Conservation (phyloP, 2,329 filamentous ascomycete species). For the Trichoderma gracile region DNA sequence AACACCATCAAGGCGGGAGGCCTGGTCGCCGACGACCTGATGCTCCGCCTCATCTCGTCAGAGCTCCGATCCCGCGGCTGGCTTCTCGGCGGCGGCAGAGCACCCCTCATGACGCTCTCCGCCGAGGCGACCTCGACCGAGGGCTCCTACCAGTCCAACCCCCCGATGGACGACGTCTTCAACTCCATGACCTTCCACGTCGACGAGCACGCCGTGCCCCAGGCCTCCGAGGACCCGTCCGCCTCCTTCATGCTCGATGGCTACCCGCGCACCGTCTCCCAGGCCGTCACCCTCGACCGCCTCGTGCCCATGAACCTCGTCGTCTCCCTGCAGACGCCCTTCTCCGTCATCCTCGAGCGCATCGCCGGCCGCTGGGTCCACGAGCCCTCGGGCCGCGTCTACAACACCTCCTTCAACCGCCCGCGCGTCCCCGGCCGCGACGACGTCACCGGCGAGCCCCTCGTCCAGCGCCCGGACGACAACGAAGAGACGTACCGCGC, state of each 20-base stretch:
- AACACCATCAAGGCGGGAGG: slow-evolving; percentile 82
- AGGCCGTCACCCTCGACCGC: slow-evolving; percentile 74
- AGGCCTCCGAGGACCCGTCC: slow-evolving; percentile 66
- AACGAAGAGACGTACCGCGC: slow-evolving; percentile 81
- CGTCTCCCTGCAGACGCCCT: slow-evolving; percentile 81
- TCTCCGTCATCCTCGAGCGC: slow-evolving; percentile 81
- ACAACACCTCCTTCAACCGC: slow-evolving; percentile 91
- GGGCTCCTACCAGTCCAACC: slow-evolving; percentile 31
- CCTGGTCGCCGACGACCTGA: slow-evolving; percentile 89
- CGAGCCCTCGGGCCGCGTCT: slow-evolving; percentile 84
- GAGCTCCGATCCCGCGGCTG: slow-evolving; percentile 85
- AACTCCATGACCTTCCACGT: slow-evolving; percentile 43
- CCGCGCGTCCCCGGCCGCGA: slow-evolving; percentile 79
- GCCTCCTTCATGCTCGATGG: slow-evolving; percentile 96
- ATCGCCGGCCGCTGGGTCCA: slow-evolving; percentile 95
- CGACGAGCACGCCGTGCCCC: slow-evolving; percentile 42
- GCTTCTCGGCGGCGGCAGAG: slow-evolving; percentile 54
- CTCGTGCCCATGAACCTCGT: slow-evolving; percentile 95
- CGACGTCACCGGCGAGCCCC: slow-evolving; percentile 84
- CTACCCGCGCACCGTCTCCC: slow-evolving; percentile 83
- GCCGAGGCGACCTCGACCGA: slow-evolving; percentile 40
- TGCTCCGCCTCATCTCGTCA: slow-evolving; percentile 87
- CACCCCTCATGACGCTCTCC: slow-evolving; percentile 54
- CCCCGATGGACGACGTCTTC: slow-evolving; percentile 45
- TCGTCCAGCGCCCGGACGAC: slow-evolving; percentile 84